Conservation (phyloP, 108 stramenopile genomes). For the Cyclotella choctawhatcheeana region DNA sequence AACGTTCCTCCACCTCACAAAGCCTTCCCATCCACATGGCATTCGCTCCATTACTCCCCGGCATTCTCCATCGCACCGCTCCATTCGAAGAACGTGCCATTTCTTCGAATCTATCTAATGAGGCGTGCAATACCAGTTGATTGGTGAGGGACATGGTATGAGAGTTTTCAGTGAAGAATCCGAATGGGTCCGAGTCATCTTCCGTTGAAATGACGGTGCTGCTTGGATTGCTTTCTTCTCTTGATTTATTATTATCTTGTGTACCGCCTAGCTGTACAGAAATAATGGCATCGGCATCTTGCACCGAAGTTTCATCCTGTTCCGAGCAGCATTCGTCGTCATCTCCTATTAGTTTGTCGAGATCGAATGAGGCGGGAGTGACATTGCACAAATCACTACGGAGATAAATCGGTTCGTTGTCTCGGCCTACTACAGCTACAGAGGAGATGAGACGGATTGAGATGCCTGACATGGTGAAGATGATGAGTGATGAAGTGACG, state of each 20-base stretch:
- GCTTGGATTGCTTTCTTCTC: not conserved
- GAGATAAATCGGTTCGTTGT: slow-evolving; percentile 53
- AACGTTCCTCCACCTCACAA: slow-evolving; percentile 45
- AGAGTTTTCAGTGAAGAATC: slow-evolving; percentile 2
- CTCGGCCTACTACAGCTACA: slow-evolving; percentile 47
- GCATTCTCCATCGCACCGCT: slow-evolving; percentile 44
- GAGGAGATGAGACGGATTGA: slow-evolving; percentile 45
- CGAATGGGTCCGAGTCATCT: slow-evolving; percentile 14
- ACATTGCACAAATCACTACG: slow-evolving; percentile 31
- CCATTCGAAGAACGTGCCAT: slow-evolving; percentile 27
- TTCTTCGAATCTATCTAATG: slow-evolving; percentile 55
- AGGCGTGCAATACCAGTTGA: slow-evolving; percentile 53
- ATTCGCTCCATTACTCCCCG: slow-evolving; percentile 36
- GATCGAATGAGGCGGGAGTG: not conserved
- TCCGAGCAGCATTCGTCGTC: not conserved
- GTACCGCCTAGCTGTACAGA: too few relatives aligned
- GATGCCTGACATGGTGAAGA: not conserved
- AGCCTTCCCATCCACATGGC: slow-evolving; percentile 56
- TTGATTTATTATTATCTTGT: not conserved
- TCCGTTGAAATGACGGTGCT: too few relatives aligned
- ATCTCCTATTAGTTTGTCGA: not conserved
- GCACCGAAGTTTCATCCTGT: not conserved
- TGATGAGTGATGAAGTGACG: not conserved
- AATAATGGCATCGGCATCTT: not conserved
- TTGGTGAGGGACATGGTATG: slow-evolving; percentile 47